A percentile compares a stretch with the other conserved stretches of the same genome.
Conservation (phyloP, 208 protist genomes). For the Porcisia hertigi region DNA sequence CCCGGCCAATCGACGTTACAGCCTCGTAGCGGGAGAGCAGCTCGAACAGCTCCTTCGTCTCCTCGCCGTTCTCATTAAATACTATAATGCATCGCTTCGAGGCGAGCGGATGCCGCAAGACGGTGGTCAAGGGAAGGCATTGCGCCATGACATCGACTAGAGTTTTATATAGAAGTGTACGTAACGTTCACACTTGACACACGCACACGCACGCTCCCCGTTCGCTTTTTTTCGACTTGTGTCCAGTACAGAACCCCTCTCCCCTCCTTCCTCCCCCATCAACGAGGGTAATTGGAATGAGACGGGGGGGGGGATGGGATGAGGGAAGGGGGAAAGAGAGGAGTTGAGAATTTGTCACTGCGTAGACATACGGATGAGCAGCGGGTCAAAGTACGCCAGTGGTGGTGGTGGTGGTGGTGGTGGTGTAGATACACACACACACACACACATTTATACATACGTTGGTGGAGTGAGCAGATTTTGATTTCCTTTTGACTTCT, state of each 20-base stretch:
- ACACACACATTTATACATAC: too few species aligned
- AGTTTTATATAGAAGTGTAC: not conserved
- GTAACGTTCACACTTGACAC: not conserved
- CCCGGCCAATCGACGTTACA: constrained; percentile 60
- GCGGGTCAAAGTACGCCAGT: not conserved
- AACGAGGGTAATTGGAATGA: not conserved
- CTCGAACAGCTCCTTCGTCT: constrained; percentile 75
- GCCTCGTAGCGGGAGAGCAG: constrained; percentile 78
- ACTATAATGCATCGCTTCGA: constrained; percentile 77
- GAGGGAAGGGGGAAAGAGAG: not conserved
- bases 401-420: too few species aligned
- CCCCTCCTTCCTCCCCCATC: not conserved
- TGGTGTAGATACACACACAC: too few species aligned
- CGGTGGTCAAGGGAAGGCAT: constrained; percentile 26
- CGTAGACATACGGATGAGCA: not conserved
- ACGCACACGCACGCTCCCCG: not conserved
- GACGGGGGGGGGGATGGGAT: not conserved
- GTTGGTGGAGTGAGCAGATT: too few species aligned
- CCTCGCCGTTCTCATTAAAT: constrained; percentile 48
- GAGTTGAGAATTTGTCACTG: not conserved
- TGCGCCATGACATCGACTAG: constrained; percentile 18
- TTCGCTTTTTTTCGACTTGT: not conserved
- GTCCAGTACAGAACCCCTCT: not conserved
- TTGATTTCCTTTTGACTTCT: too few species aligned
- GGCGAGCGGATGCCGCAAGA: constrained; percentile 72